Evolutionary conservation across 139 green algal species (phyloP).

Genomic region (Deuterostichococcus epilithicus): DNA sequence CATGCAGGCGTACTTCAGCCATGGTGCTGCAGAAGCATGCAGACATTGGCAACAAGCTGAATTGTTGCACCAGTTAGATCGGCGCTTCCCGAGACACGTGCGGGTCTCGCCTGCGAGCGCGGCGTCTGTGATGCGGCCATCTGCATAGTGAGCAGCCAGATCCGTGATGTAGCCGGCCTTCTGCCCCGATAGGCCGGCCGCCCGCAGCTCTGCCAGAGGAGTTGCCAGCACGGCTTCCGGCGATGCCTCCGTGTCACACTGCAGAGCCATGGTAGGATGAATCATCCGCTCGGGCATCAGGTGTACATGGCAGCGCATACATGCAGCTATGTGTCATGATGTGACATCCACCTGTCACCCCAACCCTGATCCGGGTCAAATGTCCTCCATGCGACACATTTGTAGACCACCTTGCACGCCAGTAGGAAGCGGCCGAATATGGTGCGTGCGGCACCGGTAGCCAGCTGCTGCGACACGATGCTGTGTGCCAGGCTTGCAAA

Average conservation of each 20-base stretch:
- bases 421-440: conserved; percentile 36
- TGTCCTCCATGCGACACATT: no score
- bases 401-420: conserved; percentile 18
- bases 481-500: conserved; percentile 39
- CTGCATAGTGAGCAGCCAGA: conserved; percentile 33
- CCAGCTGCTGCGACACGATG: conserved; percentile 52
- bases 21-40: no score
- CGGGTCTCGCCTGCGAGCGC: conserved; percentile 20
- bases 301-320: no score
- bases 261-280: neutral
- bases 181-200: conserved; percentile 17
- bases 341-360: no score
- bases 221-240: conserved; percentile 8
- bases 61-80: neutral
- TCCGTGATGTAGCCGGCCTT: conserved; percentile 43
- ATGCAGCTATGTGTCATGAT: no score
- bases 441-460: conserved; percentile 25
- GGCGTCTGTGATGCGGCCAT: conserved; percentile 27
- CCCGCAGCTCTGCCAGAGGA: conserved; percentile 7
- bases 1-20: no score
- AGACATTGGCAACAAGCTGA: no score
- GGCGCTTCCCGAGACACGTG: no score
- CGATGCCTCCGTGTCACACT: neutral
- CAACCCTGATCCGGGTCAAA: no score
- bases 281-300: no score